These are phyloP conservation scores for Suaeda aralocaspica DNA, from an alignment of 148 eudicot genomes.

Conservation along the genomic window DNA sequence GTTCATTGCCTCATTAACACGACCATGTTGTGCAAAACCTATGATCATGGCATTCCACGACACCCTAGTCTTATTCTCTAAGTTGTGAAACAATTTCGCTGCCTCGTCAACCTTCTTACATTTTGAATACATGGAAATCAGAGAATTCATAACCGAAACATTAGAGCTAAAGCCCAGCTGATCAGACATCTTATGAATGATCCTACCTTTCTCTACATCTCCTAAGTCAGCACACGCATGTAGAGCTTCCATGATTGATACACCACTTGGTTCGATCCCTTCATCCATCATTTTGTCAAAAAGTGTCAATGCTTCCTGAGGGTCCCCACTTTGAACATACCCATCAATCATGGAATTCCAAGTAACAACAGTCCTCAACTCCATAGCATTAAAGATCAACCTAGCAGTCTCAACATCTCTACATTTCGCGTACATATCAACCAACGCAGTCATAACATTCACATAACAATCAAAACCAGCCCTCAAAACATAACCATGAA, in stretches of 20 bases:
- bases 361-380: slow-evolving; percentile 55
- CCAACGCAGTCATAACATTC: slow-evolving; percentile 67
- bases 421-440: slow-evolving; percentile 81
- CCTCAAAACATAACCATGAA: slow-evolving; percentile 65
- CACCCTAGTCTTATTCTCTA: slow-evolving; percentile 55
- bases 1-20: slow-evolving; percentile 49
- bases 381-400: slow-evolving; percentile 53
- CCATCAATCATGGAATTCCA: slow-evolving; percentile 92
- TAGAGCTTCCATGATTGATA: slow-evolving; percentile 68
- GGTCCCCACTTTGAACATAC: slow-evolving; percentile 51
- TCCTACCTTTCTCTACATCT: slow-evolving; percentile 52
- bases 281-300: slow-evolving; percentile 61
- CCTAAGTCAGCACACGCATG: slow-evolving; percentile 65
- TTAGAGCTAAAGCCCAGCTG: slow-evolving; percentile 38
- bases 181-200: slow-evolving; percentile 40
- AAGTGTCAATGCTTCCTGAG: slow-evolving; percentile 56
- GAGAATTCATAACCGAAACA: slow-evolving; percentile 66
- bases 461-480: slow-evolving; percentile 45
- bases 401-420: slow-evolving; percentile 48
- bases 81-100: slow-evolving; percentile 43
- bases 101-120: slow-evolving; percentile 64
- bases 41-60: slow-evolving; percentile 90
- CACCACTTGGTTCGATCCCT: slow-evolving; percentile 64
- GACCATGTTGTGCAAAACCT: slow-evolving; percentile 71
- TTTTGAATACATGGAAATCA: slow-evolving; percentile 84